Percentiles rank a stretch among this genome's conserved stretches.
Evolutionary conservation across 2,329 filamentous ascomycete genomes (phyloP).

Genomic region (Botryotinia narcissicola): DNA sequence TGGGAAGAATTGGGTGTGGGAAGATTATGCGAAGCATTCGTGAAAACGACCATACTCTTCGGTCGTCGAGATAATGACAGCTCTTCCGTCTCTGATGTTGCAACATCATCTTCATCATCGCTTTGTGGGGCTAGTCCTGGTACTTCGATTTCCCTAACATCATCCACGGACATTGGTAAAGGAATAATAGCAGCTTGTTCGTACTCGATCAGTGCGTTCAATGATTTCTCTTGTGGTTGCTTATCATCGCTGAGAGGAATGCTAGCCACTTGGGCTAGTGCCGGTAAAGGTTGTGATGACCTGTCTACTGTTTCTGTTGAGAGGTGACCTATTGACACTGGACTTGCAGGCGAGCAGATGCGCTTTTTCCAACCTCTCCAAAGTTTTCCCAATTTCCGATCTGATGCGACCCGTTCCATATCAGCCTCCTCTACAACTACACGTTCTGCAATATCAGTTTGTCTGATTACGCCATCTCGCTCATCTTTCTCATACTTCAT

Average conservation of each 20-base stretch:
- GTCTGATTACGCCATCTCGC: constrained; percentile 47
- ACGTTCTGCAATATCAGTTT: constrained; percentile 56
- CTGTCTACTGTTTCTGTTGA: constrained; percentile 47
- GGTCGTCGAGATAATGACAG: constrained; percentile 39
- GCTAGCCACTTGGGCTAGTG: constrained; percentile 37
- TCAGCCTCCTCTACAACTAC: constrained; percentile 87
- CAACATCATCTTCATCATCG: constrained; percentile 58
- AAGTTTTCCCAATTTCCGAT: constrained; percentile 80
- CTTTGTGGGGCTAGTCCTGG: constrained; percentile 63
- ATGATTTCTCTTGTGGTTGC: constrained; percentile 25
- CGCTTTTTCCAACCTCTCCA: constrained; percentile 97
- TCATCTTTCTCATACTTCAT: constrained; percentile 58
- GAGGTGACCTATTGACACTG: constrained; percentile 47
- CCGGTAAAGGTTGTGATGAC: constrained; percentile 24
- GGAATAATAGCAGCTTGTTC: constrained; percentile 57
- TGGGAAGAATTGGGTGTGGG: constrained; percentile 35
- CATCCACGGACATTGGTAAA: constrained; percentile 64
- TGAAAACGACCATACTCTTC: constrained; percentile 45
- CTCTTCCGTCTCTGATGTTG: constrained; percentile 41
- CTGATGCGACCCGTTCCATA: constrained; percentile 89
- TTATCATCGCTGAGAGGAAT: constrained; percentile 39
- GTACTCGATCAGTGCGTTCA: constrained; percentile 30
- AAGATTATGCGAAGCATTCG: constrained; percentile 30
- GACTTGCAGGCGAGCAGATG: constrained; percentile 56
- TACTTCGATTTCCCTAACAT: constrained; percentile 78